Conservation (phyloP, 257 asterid genomes). For the Solanum acaule region DNA sequence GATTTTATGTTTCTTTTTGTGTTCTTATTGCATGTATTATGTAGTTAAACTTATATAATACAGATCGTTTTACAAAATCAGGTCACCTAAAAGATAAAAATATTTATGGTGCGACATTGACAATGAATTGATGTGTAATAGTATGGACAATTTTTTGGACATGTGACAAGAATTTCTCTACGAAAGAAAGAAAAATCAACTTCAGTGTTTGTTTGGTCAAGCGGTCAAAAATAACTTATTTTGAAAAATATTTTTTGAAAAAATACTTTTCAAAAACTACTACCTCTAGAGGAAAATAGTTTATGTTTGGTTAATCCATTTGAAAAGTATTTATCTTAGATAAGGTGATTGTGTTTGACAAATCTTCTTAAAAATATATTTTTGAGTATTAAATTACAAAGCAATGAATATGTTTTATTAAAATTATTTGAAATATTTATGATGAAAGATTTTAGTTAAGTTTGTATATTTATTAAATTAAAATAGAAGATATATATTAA, state of each 20-base stretch:
- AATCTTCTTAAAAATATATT: not conserved
- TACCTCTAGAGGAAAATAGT: not conserved
- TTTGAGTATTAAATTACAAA: not conserved
- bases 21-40: not conserved
- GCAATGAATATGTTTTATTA: not conserved
- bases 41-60: not conserved
- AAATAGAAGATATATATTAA: too few relatives aligned
- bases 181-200: too few relatives aligned
- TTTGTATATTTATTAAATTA: too few relatives aligned
- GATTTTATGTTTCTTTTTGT: not conserved
- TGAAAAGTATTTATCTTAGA: not conserved
- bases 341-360: not conserved
- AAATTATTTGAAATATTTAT: not conserved
- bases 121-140: not conserved
- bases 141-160: too few relatives aligned
- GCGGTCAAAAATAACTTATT: not conserved
- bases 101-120: not conserved
- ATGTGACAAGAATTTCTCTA: too few relatives aligned
- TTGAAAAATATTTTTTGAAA: not conserved
- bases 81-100: not conserved
- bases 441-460: too few relatives aligned
- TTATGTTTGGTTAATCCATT: not conserved
- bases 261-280: not conserved
- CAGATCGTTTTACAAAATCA: not conserved
- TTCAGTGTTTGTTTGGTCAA: not conserved